phyloP scores from a whole-genome alignment of 2,329 filamentous ascomycete genomes.

The Ilyonectria robusta region DNA sequence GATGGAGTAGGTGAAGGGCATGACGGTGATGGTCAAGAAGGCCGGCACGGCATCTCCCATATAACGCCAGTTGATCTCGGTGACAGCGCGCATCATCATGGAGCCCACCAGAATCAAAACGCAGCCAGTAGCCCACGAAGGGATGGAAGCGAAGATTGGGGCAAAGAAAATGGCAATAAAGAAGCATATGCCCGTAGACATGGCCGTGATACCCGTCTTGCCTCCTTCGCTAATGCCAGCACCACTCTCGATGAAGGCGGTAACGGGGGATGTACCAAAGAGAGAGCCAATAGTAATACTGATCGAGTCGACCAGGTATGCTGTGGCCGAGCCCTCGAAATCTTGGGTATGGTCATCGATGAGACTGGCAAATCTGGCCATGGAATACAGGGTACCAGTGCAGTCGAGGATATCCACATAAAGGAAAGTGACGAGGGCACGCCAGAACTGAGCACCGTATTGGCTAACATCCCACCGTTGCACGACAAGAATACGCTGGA shows the following conservation, averaged over 20 bases:
- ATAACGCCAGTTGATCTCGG: conserved; percentile 91
- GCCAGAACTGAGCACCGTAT: conserved; percentile 82
- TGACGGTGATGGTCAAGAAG: conserved; percentile 85
- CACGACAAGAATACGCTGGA: conserved; percentile 76
- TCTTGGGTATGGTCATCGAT: conserved; percentile 88
- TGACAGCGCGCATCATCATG: conserved; percentile 84
- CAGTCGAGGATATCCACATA: conserved; percentile 92
- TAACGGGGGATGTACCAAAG: conserved; percentile 84
- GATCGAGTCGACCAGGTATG: conserved; percentile 88
- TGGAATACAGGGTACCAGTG: conserved; percentile 89
- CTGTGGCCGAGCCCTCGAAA: conserved; percentile 87
- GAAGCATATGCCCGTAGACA: conserved; percentile 85
- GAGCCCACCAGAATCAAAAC: conserved; percentile 89
- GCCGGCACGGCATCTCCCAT: conserved; percentile 87
- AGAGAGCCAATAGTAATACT: conserved; percentile 84
- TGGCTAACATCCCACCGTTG: conserved; percentile 80
- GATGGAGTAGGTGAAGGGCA: conserved; percentile 93
- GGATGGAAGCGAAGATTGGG: conserved; percentile 90
- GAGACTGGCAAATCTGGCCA: conserved; percentile 86
- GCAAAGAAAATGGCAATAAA: conserved; percentile 91
- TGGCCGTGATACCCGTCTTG: conserved; percentile 84
- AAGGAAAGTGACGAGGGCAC: conserved; percentile 89
- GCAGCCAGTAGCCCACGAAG: conserved; percentile 90
- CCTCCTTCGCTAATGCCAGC: conserved; percentile 91
- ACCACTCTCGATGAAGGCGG: conserved; percentile 88